phyloP scores from a whole-genome alignment of 208 protist species.

The Wallacemonas sp. region DNA sequence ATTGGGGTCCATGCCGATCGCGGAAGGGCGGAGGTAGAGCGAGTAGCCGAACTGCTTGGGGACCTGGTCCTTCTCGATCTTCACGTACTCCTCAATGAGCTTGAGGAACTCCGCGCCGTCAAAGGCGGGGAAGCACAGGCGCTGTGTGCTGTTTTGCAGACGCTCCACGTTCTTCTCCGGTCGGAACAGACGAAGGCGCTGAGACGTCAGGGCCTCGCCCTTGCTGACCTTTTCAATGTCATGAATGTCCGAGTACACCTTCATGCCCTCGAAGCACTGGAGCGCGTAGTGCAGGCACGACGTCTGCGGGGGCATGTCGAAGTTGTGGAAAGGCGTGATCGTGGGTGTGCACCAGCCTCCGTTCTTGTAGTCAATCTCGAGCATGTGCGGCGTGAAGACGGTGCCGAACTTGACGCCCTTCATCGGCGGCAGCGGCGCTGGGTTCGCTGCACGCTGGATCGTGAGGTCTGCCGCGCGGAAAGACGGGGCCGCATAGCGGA shows the following conservation, averaged over 20 bases:
- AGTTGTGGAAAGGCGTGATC: constrained; percentile 66
- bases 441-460: constrained; percentile 24
- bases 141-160: constrained; percentile 77
- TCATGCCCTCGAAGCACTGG: constrained; percentile 98
- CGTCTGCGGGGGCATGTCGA: constrained; percentile 91
- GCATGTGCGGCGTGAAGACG: constrained; percentile 97
- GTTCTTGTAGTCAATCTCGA: constrained; percentile 84
- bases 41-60: constrained; percentile 95
- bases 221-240: constrained; percentile 53
- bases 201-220: constrained; percentile 11
- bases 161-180: constrained; percentile 96
- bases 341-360: constrained; percentile 87
- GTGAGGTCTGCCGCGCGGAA: constrained; percentile 9
- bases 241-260: constrained; percentile 94
- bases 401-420: constrained; percentile 91
- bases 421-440: constrained; percentile 58
- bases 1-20: constrained; percentile 89
- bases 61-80: constrained; percentile 84
- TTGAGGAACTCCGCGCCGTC: constrained; percentile 89
- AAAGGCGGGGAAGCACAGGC: constrained; percentile 94
- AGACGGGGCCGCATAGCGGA: not conserved
- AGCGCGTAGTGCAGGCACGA: constrained; percentile 94
- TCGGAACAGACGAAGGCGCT: constrained; percentile 89
- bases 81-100: constrained; percentile 93
- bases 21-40: constrained; percentile 97